Evolutionary conservation across 1,139 yeast species (phyloP).

Genomic region (Suhomyces bokatorum): DNA sequence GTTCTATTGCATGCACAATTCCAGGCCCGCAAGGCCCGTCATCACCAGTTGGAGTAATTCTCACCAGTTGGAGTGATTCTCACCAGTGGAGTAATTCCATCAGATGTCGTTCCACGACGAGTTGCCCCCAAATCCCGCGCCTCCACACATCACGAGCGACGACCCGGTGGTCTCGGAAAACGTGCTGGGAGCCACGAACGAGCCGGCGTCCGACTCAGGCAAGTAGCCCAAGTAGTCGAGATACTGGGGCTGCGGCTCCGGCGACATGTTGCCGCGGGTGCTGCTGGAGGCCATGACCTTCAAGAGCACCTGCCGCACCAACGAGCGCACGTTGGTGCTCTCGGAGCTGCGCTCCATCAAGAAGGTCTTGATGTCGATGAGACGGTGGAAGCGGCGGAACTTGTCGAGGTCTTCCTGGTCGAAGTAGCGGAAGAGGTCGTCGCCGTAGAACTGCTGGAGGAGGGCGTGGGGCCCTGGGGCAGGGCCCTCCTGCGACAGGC

Average conservation of each 20-base stretch:
- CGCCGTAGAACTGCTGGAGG: slow-evolving; percentile 35
- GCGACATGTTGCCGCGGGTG: neutral
- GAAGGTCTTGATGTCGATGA: slow-evolving; percentile 22
- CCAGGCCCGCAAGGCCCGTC: too few species aligned
- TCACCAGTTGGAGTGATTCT: too few species aligned
- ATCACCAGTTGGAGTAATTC: too few species aligned
- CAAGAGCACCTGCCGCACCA: slow-evolving; percentile 9
- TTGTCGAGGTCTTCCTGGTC: slow-evolving; percentile 29
- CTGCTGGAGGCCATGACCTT: slow-evolving; percentile 2
- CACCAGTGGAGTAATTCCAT: too few species aligned
- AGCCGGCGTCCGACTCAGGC: slow-evolving; percentile 1
- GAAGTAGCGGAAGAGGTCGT: slow-evolving; percentile 32
- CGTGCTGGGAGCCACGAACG: slow-evolving; percentile 12
- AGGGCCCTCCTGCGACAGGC: neutral
- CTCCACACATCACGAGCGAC: slow-evolving; percentile 35
- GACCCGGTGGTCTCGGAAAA: slow-evolving; percentile 19
- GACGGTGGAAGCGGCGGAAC: slow-evolving; percentile 28
- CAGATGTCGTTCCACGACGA: slow-evolving; percentile 30
- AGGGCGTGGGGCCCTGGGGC: slow-evolving; percentile 4
- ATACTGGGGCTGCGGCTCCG: slow-evolving; percentile 1
- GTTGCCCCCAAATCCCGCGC: slow-evolving; percentile 25
- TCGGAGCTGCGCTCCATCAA: slow-evolving; percentile 15
- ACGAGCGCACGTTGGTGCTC: slow-evolving; percentile 2
- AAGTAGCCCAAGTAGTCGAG: slow-evolving; percentile 3
- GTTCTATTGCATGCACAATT: too few species aligned